Conservation (phyloP, 768 basidiomycete genomes). For the Lactarius sp. region DNA sequence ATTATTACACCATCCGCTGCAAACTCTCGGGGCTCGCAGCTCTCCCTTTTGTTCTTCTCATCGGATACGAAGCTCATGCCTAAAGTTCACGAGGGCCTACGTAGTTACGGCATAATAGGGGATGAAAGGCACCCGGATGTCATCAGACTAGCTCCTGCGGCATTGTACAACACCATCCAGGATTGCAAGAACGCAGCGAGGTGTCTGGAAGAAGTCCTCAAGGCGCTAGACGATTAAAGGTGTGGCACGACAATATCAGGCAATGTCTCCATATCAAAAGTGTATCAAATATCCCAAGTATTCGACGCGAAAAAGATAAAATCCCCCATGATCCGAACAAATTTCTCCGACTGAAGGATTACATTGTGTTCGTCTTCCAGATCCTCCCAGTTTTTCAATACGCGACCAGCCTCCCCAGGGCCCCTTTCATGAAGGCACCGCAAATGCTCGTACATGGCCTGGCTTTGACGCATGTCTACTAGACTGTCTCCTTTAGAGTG, state of each 20-base stretch:
- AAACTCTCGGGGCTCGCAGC: slow-evolving; percentile 72
- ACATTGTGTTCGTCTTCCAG: slow-evolving; percentile 52
- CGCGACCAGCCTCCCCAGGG: slow-evolving; percentile 26
- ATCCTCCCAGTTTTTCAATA: slow-evolving; percentile 35
- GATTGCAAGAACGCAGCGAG: slow-evolving; percentile 71
- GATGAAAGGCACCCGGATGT: slow-evolving; percentile 92
- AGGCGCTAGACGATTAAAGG: slow-evolving; percentile 27
- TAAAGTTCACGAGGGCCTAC: slow-evolving; percentile 55
- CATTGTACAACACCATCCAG: slow-evolving; percentile 78
- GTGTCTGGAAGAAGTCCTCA: slow-evolving; percentile 58
- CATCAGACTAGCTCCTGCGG: slow-evolving; percentile 80
- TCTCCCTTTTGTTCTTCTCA: slow-evolving; percentile 80
- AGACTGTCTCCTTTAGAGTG: slow-evolving; percentile 72
- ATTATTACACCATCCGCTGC: slow-evolving; percentile 81
- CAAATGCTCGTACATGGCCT: slow-evolving; percentile 55
- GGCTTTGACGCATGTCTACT: slow-evolving; percentile 58
- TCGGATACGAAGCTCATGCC: slow-evolving; percentile 60
- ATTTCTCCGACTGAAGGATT: slow-evolving; percentile 42
- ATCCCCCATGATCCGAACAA: slow-evolving; percentile 41
- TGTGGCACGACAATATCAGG: neutral
- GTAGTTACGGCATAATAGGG: slow-evolving; percentile 73
- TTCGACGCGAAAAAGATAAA: slow-evolving; percentile 35
- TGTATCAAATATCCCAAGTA: neutral
- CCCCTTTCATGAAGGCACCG: slow-evolving; percentile 33
- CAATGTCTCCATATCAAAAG: neutral